Evolutionary conservation across 139 green algal species (phyloP).

Genomic region (Pseudopediastrum boryanum): DNA sequence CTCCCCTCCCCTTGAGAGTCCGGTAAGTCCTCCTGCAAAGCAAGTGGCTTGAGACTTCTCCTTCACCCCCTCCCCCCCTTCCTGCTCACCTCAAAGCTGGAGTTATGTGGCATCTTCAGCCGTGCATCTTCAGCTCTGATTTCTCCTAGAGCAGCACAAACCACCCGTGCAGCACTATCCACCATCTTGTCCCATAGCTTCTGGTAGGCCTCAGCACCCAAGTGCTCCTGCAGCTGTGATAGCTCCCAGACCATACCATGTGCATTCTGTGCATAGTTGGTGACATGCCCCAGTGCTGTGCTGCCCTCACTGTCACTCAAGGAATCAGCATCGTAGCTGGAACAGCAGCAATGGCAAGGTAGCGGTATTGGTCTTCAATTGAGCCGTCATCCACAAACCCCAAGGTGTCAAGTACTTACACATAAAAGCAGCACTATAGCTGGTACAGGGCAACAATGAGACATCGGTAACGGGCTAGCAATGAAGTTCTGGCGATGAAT

Average conservation of each 20-base stretch:
- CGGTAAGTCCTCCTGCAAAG: background rate
- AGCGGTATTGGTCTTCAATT: too few relatives aligned
- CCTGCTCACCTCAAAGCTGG: slow-evolving; percentile 56
- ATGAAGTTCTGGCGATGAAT: too few relatives aligned
- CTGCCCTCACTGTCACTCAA: slow-evolving; percentile 36
- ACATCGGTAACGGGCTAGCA: too few relatives aligned
- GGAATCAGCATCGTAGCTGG: slow-evolving; percentile 35
- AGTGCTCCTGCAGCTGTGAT: slow-evolving; percentile 47
- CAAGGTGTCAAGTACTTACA: too few relatives aligned
- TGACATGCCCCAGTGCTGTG: slow-evolving; percentile 57
- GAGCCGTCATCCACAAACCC: too few relatives aligned
- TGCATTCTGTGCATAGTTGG: slow-evolving; percentile 68
- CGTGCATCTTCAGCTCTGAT: slow-evolving; percentile 39
- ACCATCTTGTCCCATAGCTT: slow-evolving; percentile 41
- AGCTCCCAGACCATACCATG: slow-evolving; percentile 65
- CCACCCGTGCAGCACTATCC: slow-evolving; percentile 3
- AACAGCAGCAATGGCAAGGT: slow-evolving; percentile 26
- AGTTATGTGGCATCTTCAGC: slow-evolving; percentile 27
- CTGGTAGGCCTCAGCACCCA: slow-evolving; percentile 44
- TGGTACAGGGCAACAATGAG: too few relatives aligned
- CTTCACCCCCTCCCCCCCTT: background rate
- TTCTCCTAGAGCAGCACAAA: slow-evolving; percentile 22
- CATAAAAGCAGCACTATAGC: too few relatives aligned
- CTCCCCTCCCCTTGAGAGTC: background rate
- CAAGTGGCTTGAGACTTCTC: background rate